Percentiles rank a stretch among this genome's conserved stretches.
These are phyloP conservation scores for Pythium guiyangense DNA, from an alignment of 352 stramenopile species.

Conservation along the genomic window DNA sequence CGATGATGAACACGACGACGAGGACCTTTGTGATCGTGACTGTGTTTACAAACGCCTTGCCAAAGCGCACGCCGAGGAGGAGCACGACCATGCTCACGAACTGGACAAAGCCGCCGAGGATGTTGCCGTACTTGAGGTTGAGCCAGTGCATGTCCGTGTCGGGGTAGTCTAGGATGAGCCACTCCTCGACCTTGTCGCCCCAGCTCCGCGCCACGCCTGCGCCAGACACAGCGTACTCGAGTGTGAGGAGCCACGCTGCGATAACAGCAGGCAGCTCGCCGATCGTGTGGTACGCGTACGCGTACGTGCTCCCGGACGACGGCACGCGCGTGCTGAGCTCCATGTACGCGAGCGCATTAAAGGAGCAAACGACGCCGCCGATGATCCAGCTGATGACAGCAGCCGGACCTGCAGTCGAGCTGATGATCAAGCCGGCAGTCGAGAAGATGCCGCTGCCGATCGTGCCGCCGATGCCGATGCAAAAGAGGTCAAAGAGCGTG, in stretches of 20 bases:
- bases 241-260: conserved; percentile 72
- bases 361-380: conserved; percentile 62
- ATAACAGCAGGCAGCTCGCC: conserved; percentile 89
- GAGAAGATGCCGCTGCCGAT: conserved; percentile 89
- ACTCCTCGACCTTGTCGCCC: conserved; percentile 87
- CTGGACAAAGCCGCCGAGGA: conserved; percentile 53
- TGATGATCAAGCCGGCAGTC: conserved; percentile 60
- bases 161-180: conserved; percentile 36
- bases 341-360: conserved; percentile 82
- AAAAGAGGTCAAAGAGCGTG: conserved; percentile 78
- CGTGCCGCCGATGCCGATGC: conserved; percentile 86
- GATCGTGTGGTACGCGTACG: conserved; percentile 88
- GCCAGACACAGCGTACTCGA: conserved; percentile 89
- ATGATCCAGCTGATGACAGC: conserved; percentile 72
- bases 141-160: conserved; percentile 41
- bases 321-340: conserved; percentile 80
- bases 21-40: conserved; percentile 67
- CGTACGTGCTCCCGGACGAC: conserved; percentile 87
- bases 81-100: conserved; percentile 61
- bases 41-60: conserved; percentile 86
- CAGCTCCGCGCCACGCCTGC: conserved; percentile 90
- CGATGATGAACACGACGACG: conserved; percentile 89
- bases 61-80: conserved; percentile 74
- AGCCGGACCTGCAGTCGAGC: conserved; percentile 60
- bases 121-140: conserved; percentile 46